Conservation (phyloP, 495 filamentous ascomycete genomes). For the Lophium mytilinum region DNA sequence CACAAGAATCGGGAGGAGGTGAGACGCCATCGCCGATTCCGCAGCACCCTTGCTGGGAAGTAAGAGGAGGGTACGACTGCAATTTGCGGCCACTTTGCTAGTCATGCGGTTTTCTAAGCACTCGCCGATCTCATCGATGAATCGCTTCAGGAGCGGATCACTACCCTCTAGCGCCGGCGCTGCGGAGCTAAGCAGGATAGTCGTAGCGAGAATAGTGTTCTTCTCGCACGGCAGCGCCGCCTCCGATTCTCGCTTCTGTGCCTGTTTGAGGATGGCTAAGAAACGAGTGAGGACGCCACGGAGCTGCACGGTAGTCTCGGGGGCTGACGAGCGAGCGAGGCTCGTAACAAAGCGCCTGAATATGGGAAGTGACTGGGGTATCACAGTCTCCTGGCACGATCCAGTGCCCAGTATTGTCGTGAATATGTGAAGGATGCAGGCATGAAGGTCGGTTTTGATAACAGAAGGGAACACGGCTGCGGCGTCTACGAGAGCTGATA, state of each 20-base stretch:
- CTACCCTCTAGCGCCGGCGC: constrained; percentile 60
- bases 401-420: constrained; percentile 83
- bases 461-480: constrained; percentile 92
- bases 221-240: constrained; percentile 80
- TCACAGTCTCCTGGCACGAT: constrained; percentile 75
- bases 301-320: constrained; percentile 44
- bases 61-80: constrained; percentile 67
- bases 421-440: constrained; percentile 95
- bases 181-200: constrained; percentile 79
- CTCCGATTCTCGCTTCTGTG: constrained; percentile 76
- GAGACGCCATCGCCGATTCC: constrained; percentile 63
- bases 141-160: constrained; percentile 60
- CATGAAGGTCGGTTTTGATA: constrained; percentile 93
- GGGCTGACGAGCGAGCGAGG: constrained; percentile 45
- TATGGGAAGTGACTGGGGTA: constrained; percentile 84
- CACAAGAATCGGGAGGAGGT: constrained; percentile 69
- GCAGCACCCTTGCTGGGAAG: constrained; percentile 55
- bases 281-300: constrained; percentile 72
- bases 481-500: constrained; percentile 85
- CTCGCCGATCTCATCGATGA: constrained; percentile 71
- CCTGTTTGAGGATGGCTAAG: constrained; percentile 68
- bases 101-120: constrained; percentile 74
- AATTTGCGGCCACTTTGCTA: constrained; percentile 81
- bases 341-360: constrained; percentile 81
- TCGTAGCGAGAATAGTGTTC: constrained; percentile 79